Evolutionary conservation across 2,329 filamentous ascomycete species (phyloP).

Genomic region (Mariannaea sp.): DNA sequence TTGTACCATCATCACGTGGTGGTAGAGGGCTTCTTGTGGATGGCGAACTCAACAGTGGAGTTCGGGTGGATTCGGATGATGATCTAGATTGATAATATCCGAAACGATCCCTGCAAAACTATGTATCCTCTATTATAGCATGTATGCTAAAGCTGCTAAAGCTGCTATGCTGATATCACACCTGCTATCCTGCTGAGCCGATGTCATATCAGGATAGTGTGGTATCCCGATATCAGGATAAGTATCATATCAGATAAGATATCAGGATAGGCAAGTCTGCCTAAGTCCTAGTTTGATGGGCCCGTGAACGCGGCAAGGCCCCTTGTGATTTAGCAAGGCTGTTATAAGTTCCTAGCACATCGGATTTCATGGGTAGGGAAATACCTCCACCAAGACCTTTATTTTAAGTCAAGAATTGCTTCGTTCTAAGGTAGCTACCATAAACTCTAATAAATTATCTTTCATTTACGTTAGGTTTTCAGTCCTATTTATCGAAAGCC

Average conservation of each 20-base stretch:
- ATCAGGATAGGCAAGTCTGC: background rate
- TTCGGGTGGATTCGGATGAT: slow-evolving; percentile 2
- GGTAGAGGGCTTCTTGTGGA: background rate
- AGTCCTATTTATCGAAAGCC: too few relatives aligned
- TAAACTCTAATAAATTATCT: too few relatives aligned
- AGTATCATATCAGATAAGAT: background rate
- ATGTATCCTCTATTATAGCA: background rate
- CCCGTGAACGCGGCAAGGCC: too few relatives aligned
- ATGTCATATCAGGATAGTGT: background rate
- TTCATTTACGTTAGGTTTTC: too few relatives aligned
- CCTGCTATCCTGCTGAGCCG: too few relatives aligned
- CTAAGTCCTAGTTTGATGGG: too few relatives aligned
- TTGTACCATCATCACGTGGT: slow-evolving; percentile 9
- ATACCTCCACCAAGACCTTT: too few relatives aligned
- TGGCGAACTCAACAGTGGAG: background rate
- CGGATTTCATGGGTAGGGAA: too few relatives aligned
- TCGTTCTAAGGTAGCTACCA: too few relatives aligned
- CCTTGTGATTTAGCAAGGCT: too few relatives aligned
- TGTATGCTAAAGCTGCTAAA: slow-evolving; percentile 2
- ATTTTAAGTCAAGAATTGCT: too few relatives aligned
- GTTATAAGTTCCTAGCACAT: too few relatives aligned
- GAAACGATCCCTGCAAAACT: background rate
- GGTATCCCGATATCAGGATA: background rate
- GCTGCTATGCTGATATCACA: background rate
- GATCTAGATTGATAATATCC: background rate